Evolutionary conservation across 352 stramenopile species (phyloP).

Genomic region (Pythium biforme): DNA sequence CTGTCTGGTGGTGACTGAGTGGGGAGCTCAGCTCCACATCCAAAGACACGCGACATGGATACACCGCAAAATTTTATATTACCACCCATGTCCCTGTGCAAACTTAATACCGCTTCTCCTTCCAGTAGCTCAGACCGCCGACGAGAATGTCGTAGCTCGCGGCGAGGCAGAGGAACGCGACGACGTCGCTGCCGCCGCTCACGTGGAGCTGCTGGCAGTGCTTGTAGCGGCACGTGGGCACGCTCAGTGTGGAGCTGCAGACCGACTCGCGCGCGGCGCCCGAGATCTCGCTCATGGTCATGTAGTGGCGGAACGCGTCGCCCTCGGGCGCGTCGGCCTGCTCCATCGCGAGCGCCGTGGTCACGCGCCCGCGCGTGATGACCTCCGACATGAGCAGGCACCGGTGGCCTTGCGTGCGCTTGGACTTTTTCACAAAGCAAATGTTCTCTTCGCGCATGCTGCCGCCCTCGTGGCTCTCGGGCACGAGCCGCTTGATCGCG

Average conservation of each 20-base stretch:
- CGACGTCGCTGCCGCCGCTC: slow-evolving; percentile 69
- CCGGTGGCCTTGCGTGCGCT: slow-evolving; percentile 56
- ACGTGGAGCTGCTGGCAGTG: slow-evolving; percentile 75
- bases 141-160: slow-evolving; percentile 81
- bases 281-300: slow-evolving; percentile 79
- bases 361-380: slow-evolving; percentile 77
- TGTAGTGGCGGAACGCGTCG: slow-evolving; percentile 62
- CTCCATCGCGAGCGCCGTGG: slow-evolving; percentile 70
- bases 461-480: slow-evolving; percentile 42
- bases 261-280: slow-evolving; percentile 52
- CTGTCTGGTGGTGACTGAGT: not conserved
- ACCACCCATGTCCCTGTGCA: slow-evolving; percentile 28
- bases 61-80: slow-evolving; percentile 29
- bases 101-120: slow-evolving; percentile 62
- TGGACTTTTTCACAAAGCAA: slow-evolving; percentile 81
- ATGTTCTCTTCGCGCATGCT: slow-evolving; percentile 68
- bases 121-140: slow-evolving; percentile 66
- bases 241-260: slow-evolving; percentile 73
- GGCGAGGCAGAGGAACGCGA: slow-evolving; percentile 67
- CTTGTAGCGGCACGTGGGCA: slow-evolving; percentile 64
- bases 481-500: slow-evolving; percentile 60
- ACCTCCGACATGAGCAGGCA: slow-evolving; percentile 81
- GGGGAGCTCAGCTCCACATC: too few relatives aligned
- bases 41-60: slow-evolving; percentile 14
- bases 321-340: slow-evolving; percentile 46